These are phyloP conservation scores for Penicillium sp. DNA, from an alignment of 2,329 filamentous ascomycete species.

Conservation along the genomic window DNA sequence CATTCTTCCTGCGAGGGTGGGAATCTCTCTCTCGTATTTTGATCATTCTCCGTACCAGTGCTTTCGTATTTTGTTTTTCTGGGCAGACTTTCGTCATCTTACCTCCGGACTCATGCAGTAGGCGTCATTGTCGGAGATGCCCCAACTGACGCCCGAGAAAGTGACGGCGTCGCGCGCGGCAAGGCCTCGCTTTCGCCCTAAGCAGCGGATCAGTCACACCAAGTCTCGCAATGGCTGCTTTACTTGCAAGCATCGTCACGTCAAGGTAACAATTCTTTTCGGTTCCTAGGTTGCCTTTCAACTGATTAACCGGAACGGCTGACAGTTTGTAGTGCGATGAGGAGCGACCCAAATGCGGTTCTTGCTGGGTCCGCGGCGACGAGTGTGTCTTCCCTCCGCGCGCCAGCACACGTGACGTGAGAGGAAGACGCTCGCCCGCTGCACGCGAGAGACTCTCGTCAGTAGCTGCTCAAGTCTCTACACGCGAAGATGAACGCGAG, in stretches of 20 bases:
- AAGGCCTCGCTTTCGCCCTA: slow-evolving; percentile 1
- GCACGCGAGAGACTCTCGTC: neutral
- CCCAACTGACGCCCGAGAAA: too few relatives aligned
- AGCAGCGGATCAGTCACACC: slow-evolving; percentile 16
- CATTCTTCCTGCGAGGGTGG: too few relatives aligned
- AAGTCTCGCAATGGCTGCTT: slow-evolving; percentile 23
- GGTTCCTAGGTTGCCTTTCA: too few relatives aligned
- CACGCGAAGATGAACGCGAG: neutral
- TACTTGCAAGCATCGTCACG: slow-evolving; percentile 19
- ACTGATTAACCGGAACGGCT: neutral
- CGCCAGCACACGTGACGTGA: slow-evolving; percentile 1
- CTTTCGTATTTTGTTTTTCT: too few relatives aligned
- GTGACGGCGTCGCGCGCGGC: neutral
- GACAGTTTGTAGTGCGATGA: slow-evolving; percentile 20
- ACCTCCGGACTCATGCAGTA: too few relatives aligned
- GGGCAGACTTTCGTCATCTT: too few relatives aligned
- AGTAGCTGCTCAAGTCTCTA: neutral
- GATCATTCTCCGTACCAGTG: too few relatives aligned
- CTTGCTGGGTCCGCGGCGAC: slow-evolving; percentile 14
- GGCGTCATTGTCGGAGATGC: too few relatives aligned
- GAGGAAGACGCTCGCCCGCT: neutral
- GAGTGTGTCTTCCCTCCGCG: slow-evolving; percentile 12
- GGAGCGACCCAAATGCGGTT: slow-evolving; percentile 18
- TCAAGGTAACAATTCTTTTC: slow-evolving; percentile 16
- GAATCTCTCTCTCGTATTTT: too few relatives aligned